Evolutionary conservation across 805 yeast species (phyloP).

Genomic region (Saturnispora serradocipensis): DNA sequence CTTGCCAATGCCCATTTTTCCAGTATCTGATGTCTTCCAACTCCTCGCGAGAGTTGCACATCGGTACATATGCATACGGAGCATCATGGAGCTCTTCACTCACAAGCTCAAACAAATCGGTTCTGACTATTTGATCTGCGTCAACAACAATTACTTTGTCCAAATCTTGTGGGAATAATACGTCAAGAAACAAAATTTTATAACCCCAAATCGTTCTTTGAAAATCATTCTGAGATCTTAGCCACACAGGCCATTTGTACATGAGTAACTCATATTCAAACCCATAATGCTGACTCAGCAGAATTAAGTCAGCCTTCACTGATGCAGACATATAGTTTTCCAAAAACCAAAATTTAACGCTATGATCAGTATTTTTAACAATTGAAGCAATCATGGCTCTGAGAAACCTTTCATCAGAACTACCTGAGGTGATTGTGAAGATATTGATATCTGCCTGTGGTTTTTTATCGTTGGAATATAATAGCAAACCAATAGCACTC

Average conservation of each 20-base stretch:
- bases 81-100: constrained; percentile 68
- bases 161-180: constrained; percentile 70
- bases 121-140: constrained; percentile 73
- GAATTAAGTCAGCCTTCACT: constrained; percentile 52
- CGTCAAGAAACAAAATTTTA: constrained; percentile 79
- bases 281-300: constrained; percentile 45
- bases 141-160: constrained; percentile 77
- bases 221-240: constrained; percentile 66
- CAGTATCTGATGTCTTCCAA: constrained; percentile 86
- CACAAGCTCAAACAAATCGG: constrained; percentile 61
- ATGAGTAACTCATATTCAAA: constrained; percentile 71
- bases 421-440: constrained; percentile 79
- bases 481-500: neutral
- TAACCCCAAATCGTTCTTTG: constrained; percentile 83
- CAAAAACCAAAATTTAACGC: constrained; percentile 78
- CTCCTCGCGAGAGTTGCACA: constrained; percentile 72
- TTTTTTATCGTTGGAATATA: neutral
- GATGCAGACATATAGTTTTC: constrained; percentile 72
- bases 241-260: constrained; percentile 91
- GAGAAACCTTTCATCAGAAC: constrained; percentile 61
- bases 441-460: constrained; percentile 60
- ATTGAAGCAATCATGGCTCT: constrained; percentile 79
- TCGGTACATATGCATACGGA: constrained; percentile 80
- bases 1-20: constrained; percentile 89
- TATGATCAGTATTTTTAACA: constrained; percentile 49